phyloP scores from a whole-genome alignment of 371 early-diverging fungal species.

The Mucor velutinosus region DNA sequence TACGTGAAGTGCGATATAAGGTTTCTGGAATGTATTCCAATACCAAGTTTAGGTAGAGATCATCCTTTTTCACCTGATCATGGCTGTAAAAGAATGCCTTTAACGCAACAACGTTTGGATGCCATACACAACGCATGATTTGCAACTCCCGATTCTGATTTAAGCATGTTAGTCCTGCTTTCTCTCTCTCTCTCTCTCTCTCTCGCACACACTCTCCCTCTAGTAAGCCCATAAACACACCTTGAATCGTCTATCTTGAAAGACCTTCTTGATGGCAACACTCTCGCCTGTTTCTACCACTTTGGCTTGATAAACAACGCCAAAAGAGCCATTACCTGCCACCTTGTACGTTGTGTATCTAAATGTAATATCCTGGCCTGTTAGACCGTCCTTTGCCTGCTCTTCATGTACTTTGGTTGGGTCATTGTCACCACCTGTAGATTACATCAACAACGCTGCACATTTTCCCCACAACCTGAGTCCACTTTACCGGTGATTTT shows the following conservation, averaged over 20 bases:
- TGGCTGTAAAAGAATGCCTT: constrained; percentile 84
- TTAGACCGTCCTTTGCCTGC: constrained; percentile 81
- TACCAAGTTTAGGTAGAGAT: constrained; percentile 85
- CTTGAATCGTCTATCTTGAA: constrained; percentile 97
- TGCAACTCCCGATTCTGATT: constrained; percentile 87
- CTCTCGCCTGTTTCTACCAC: constrained; percentile 77
- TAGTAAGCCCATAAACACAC: constrained; percentile 38
- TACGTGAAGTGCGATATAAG: constrained; percentile 81
- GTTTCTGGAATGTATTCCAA: constrained; percentile 90
- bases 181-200: neutral
- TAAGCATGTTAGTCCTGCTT: neutral
- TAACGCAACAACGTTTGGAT: constrained; percentile 84
- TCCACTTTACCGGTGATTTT: constrained; percentile 26
- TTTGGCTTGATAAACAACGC: constrained; percentile 95
- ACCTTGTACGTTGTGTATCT: constrained; percentile 88
- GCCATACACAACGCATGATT: constrained; percentile 84
- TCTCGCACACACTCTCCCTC: neutral
- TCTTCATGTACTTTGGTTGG: constrained; percentile 42
- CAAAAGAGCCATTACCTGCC: constrained; percentile 95
- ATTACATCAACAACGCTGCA: neutral
- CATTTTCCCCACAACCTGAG: neutral
- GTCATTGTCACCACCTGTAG: constrained; percentile 26
- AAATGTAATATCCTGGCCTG: constrained; percentile 80
- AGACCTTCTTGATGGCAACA: constrained; percentile 88
- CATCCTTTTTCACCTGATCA: constrained; percentile 73